Percentiles rank a stretch among this genome's conserved stretches.
Conservation (phyloP, 148 eudicot genomes). For the Arbutus unedo region DNA sequence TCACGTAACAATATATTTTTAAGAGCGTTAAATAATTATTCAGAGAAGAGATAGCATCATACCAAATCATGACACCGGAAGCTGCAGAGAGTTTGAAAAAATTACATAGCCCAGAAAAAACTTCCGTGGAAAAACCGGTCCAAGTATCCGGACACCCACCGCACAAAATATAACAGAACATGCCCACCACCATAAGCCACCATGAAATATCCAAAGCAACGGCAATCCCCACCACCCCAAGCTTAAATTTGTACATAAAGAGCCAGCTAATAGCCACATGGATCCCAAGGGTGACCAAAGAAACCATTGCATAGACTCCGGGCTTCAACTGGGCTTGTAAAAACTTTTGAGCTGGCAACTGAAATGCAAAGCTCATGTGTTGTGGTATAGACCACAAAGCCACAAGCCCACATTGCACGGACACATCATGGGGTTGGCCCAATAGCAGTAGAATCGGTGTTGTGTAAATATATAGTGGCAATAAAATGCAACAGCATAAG, state of each 20-base stretch:
- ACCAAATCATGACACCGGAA: constrained; percentile 50
- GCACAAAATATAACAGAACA: constrained; percentile 22
- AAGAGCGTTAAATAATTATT: too few species aligned
- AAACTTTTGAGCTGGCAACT: constrained; percentile 38
- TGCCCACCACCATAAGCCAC: constrained; percentile 39
- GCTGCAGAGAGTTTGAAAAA: constrained; percentile 41
- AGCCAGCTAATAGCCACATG: constrained; percentile 39
- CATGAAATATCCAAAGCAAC: constrained; percentile 32
- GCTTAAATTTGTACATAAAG: constrained; percentile 22
- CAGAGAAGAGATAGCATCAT: background rate
- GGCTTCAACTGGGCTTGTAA: constrained; percentile 44
- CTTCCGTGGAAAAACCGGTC: constrained; percentile 39
- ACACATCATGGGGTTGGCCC: constrained; percentile 40
- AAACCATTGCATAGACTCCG: constrained; percentile 30
- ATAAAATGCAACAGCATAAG: constrained; percentile 22
- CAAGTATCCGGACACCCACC: constrained; percentile 45
- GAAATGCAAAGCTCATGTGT: constrained; percentile 44
- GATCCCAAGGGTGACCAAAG: constrained; percentile 23
- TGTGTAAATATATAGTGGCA: constrained; percentile 36
- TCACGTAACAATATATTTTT: too few species aligned
- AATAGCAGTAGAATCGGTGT: constrained; percentile 30
- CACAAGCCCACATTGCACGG: constrained; percentile 35
- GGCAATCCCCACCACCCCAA: constrained; percentile 35
- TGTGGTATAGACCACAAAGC: constrained; percentile 35
- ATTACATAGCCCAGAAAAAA: constrained; percentile 41